Base-by-base conservation (phyloP, 441 rosid genomes). In the Pelargonium myrrhifolium region DNA sequence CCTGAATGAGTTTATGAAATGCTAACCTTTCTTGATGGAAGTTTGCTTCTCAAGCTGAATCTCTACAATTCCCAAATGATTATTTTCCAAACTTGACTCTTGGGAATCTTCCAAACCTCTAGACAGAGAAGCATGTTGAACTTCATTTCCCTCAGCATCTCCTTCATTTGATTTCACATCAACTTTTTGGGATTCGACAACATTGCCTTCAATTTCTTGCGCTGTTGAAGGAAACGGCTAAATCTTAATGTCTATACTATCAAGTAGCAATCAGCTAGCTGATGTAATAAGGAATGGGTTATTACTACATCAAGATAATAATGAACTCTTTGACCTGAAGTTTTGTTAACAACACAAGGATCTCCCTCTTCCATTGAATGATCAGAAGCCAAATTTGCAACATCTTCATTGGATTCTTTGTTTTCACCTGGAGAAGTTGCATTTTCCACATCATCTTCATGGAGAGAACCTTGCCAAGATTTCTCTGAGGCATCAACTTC, bases 11-110 rank as follows among this genome's bases (percentile, higher is more conserved):
- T 60, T 20, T 49, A 64, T 11, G 26, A 58, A 58, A n/a, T 20
- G 56, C 68, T 76, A 55, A 82, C 85, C 85, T 80, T 62, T 63
- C 26, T 45, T 37, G 35, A 71, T 15, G 17, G 75, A 64, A 67
- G 56, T 18, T 68, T 72, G 75, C 28, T 68, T 59, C 72, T 60
- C 70, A 64, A 63, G 42, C 24, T 64, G 72, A 64, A 40, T 37
- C 26, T 64, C 28, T 51, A 15, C 74, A 40, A 56, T 15, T 61
- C 20, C 73, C 10, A 43, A 26, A 17, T 47, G 65, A 61, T 70
- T 68, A 18, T 69, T 65, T 59, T 71, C 45, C 14, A 40, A 39
- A 53, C 40, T 55, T 7, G 69, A 56, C 26, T 70, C 65, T 35
- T 26, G 7, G 37, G 31, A 49, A 56, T 69, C 73, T 67, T 64